Conservation (phyloP, 352 stramenopile genomes). For the Blastocystis sp. region DNA sequence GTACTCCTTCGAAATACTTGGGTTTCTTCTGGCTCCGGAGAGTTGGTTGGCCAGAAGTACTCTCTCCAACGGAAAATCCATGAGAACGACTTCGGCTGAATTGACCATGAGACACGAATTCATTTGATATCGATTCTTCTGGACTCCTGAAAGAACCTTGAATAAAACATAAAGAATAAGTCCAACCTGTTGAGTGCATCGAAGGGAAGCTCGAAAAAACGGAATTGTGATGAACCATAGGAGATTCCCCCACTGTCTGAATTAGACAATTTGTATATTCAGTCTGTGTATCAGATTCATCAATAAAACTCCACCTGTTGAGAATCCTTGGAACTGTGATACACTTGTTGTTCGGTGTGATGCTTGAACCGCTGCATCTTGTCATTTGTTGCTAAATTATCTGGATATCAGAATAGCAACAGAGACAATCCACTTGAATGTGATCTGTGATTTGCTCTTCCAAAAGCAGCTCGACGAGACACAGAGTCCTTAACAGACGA, state of each 20-base stretch:
- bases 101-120: neutral
- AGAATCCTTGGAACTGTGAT: neutral
- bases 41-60: neutral
- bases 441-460: no score
- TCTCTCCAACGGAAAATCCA: neutral
- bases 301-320: neutral
- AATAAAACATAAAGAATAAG: neutral
- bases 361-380: conserved; percentile 56
- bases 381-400: neutral
- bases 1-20: neutral
- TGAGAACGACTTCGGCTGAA: conserved; percentile 14
- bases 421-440: no score
- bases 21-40: neutral
- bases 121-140: neutral
- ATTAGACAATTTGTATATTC: conserved; percentile 60
- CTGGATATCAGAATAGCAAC: neutral
- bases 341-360: conserved; percentile 47
- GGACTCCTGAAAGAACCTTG: neutral
- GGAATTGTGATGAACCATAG: neutral
- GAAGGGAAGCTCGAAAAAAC: neutral
- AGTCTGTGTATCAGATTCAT: neutral
- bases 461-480: neutral
- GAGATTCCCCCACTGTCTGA: conserved; percentile 16
- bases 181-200: neutral
- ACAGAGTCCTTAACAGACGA: neutral